phyloP scores from a whole-genome alignment of 176 grass and related monocot genomes.

The Avena eriantha region DNA sequence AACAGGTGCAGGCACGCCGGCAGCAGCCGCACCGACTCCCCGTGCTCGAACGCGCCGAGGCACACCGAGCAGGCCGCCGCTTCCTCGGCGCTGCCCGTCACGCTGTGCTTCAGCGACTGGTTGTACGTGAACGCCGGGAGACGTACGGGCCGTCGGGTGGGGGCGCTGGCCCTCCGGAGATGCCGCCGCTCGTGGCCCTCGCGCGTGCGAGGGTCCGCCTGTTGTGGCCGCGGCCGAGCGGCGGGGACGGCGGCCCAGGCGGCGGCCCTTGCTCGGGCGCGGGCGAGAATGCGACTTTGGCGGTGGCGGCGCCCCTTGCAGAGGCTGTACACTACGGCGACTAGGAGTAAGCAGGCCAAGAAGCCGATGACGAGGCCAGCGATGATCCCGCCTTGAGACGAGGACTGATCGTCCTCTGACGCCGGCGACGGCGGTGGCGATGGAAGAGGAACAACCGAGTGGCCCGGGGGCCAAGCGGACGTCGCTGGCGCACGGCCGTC shows the following conservation, averaged over 20 bases:
- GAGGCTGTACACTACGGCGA: conserved; percentile 18
- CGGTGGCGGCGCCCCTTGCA: conserved; percentile 22
- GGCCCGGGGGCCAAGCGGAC: neutral
- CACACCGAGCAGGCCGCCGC: conserved; percentile 49
- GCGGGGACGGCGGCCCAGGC: neutral
- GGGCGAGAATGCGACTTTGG: neutral
- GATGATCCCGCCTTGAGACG: neutral
- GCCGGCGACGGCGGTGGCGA: neutral
- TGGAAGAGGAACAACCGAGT: neutral
- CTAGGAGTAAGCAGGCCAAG: neutral
- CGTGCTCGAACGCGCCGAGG: conserved; percentile 41
- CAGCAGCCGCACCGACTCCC: conserved; percentile 48
- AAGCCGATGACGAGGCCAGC: neutral
- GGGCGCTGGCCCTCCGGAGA: neutral
- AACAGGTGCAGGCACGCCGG: conserved; percentile 54
- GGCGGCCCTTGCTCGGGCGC: neutral
- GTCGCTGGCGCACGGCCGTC: neutral
- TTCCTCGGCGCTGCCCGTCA: neutral
- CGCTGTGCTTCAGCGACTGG: conserved; percentile 27
- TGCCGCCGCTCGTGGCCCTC: neutral
- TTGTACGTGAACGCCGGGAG: conserved; percentile 43
- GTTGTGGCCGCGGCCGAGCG: neutral
- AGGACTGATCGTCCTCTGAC: neutral
- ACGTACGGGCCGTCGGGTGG: neutral
- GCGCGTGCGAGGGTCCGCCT: neutral